Percentiles rank a stretch among this genome's conserved stretches.
These are phyloP conservation scores for Vitis riparia DNA, from an alignment of 164 flowering plant species.

Conservation along the genomic window DNA sequence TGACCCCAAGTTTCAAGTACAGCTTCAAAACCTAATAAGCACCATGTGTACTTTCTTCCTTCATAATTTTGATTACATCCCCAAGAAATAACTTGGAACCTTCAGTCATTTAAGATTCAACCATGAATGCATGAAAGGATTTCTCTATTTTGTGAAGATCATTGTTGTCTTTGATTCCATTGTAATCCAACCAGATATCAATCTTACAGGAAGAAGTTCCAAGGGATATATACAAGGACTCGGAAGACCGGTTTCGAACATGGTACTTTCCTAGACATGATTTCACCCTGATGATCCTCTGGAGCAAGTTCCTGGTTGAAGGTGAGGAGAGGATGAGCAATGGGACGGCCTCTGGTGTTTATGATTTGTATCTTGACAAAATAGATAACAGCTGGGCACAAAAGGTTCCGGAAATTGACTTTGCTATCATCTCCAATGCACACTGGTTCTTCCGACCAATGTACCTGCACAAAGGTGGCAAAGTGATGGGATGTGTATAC, in stretches of 20 bases:
- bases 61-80: no score
- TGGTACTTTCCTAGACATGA: constrained; percentile 44
- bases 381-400: constrained; percentile 40
- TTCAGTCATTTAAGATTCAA: no score
- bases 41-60: no score
- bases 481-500: constrained; percentile 39
- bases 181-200: background rate
- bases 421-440: constrained; percentile 41
- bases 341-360: constrained; percentile 30
- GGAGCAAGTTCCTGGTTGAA: constrained; percentile 46
- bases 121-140: no score
- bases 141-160: no score
- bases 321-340: constrained; percentile 35
- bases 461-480: constrained; percentile 30
- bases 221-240: constrained; percentile 35
- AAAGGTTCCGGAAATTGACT: constrained; percentile 34
- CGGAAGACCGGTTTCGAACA: constrained; percentile 40
- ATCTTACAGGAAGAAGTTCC: constrained; percentile 41
- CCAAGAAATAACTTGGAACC: no score
- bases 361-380: constrained; percentile 40
- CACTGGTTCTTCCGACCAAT: constrained; percentile 60
- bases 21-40: no score
- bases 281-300: constrained; percentile 40
- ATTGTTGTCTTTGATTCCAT: no score
- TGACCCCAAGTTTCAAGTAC: no score